phyloP scores from a whole-genome alignment of 139 green algal species.

The Coelastrella sp. region DNA sequence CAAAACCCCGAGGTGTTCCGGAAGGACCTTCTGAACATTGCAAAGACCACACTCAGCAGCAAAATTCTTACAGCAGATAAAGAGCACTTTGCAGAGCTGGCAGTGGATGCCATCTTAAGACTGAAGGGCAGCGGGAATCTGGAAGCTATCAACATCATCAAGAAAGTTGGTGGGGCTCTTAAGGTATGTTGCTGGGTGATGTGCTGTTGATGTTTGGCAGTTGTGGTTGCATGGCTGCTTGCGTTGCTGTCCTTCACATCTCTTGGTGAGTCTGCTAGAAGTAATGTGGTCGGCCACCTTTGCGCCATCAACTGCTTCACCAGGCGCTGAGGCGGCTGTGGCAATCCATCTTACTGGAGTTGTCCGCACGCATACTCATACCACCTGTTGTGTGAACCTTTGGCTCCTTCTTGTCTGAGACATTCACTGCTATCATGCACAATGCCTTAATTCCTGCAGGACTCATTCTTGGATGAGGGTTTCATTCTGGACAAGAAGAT shows the following conservation, averaged over 20 bases:
- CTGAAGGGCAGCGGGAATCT: slow-evolving; percentile 93
- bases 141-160: slow-evolving; percentile 99
- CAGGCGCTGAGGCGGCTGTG: no score
- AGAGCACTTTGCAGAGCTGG: slow-evolving; percentile 95
- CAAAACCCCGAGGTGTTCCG: slow-evolving; percentile 44
- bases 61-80: slow-evolving; percentile 94
- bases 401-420: not conserved
- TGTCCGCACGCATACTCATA: no score
- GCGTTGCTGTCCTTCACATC: not conserved
- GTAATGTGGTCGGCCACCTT: no score
- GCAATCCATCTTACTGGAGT: no score
- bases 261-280: no score
- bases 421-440: not conserved
- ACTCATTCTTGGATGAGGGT: slow-evolving; percentile 98
- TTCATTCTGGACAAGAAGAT: slow-evolving; percentile 99
- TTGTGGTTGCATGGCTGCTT: not conserved
- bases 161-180: slow-evolving; percentile 95
- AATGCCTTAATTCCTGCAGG: slow-evolving; percentile 44
- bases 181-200: slow-evolving; percentile 47
- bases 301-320: no score
- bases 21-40: slow-evolving; percentile 82
- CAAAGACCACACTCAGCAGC: slow-evolving; percentile 93
- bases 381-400: no score
- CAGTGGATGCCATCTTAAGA: slow-evolving; percentile 95
- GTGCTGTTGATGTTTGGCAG: not conserved